phyloP scores from a whole-genome alignment of 495 filamentous ascomycete species.

The Podospora fimiseda region DNA sequence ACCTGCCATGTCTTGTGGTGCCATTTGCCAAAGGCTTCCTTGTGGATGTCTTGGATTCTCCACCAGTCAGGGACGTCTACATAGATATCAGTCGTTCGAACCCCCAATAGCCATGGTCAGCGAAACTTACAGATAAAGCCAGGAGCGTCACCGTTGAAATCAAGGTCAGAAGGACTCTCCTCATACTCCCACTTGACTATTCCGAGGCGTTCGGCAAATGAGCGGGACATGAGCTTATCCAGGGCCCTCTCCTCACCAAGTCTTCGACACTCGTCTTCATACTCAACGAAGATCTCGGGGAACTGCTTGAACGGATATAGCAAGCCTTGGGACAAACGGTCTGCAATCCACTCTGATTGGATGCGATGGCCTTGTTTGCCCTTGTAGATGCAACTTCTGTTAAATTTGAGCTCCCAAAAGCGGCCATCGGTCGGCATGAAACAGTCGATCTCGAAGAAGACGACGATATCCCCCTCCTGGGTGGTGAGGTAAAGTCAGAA shows the following conservation, averaged over 20 bases:
- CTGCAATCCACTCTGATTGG: neutral
- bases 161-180: neutral
- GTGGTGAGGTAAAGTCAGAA: neutral
- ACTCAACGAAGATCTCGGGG: constrained; percentile 6
- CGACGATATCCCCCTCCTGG: constrained; percentile 16
- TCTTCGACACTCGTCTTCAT: neutral
- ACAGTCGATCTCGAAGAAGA: constrained; percentile 22
- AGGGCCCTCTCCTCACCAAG: neutral
- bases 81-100: neutral
- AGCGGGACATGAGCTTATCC: constrained; percentile 1
- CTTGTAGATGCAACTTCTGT: neutral
- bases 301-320: constrained; percentile 10
- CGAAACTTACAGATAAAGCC: constrained; percentile 6
- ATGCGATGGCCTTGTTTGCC: constrained; percentile 11
- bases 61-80: constrained; percentile 6
- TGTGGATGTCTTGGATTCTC: constrained; percentile 8
- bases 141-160: constrained; percentile 4
- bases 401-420: constrained; percentile 12
- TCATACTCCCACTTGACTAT: constrained; percentile 19
- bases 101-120: neutral
- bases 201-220: constrained; percentile 11
- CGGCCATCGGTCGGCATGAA: constrained; percentile 11
- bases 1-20: constrained; percentile 13
- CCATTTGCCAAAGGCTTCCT: neutral
- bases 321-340: constrained; percentile 16